Base-by-base conservation (phyloP, 192 early-diverging fungal species). In the Allomyces javanicus region DNA sequence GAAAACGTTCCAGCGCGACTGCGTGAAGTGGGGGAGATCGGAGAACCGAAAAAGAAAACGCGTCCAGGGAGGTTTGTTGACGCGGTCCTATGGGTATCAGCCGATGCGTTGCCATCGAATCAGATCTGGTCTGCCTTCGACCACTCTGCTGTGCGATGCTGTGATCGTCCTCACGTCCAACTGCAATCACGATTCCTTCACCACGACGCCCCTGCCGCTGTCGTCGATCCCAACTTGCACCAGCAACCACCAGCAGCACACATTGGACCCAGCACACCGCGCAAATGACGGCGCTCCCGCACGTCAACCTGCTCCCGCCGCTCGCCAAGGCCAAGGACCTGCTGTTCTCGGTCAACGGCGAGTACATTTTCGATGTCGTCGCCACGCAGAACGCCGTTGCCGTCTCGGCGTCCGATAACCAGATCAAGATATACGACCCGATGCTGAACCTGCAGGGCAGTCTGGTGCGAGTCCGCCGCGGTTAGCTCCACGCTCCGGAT, bases 361-460 rank as follows among this genome's bases (percentile, higher is more conserved):
- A 74, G 22, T 84, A 84, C 63, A 77, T 84, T 33, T 84, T 79
- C 69, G 82, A 84, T 69, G 75, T 84, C 23, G 70, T 68, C 1
- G 74, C 76, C 10, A 82, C 73, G 62, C 65, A 44, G 23, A 65
- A 71, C 22, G 72, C 76, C 64, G 67, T 74, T 45, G 73, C 77
- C 66, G 79, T 81, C 55, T 82, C 82, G 0, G 83, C 81, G 11
- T 90, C 88, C 0, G 78, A 81, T 55, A 65, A 84, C 50, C 71
- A 79, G 66, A 79, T 90, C 64, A 84, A 83, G 40, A 72, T 87
- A 4, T 88, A 85, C 65, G 82, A 87, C 66, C 74, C 75, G 1
- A 1, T 21, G 21, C 50, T 58, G 17, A 58, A 58, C 50, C 50
- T 58, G 12, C 50, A 21, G 17, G 50, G 50, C 50, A n/a, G 17